These are phyloP conservation scores for Lotmaria passim DNA, from an alignment of 208 protist genomes.

Conservation along the genomic window DNA sequence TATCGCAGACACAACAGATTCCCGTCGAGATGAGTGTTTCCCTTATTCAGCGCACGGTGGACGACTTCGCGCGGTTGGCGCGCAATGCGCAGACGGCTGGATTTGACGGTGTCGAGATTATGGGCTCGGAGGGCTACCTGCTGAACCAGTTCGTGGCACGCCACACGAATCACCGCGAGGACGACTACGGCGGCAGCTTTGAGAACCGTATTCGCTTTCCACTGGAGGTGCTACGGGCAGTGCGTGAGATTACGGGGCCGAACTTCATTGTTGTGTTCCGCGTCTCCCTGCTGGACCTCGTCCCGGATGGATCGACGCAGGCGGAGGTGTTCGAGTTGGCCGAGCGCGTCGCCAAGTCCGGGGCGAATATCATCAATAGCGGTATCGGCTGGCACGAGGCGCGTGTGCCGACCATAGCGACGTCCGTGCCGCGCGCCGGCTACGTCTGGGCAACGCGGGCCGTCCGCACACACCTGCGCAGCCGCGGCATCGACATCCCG, in stretches of 20 bases:
- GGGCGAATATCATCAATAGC: conserved; percentile 93
- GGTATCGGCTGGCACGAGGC: conserved; percentile 96
- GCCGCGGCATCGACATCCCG: conserved; percentile 59
- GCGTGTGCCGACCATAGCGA: conserved; percentile 92
- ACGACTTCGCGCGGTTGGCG: conserved; percentile 83
- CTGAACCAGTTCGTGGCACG: conserved; percentile 93
- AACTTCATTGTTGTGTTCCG: conserved; percentile 93
- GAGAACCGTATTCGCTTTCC: conserved; percentile 87
- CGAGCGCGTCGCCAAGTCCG: conserved; percentile 66
- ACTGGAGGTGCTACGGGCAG: conserved; percentile 80
- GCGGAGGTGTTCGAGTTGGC: conserved; percentile 83
- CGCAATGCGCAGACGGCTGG: conserved; percentile 89
- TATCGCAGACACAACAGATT: conserved; percentile 59
- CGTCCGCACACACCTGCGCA: conserved; percentile 54
- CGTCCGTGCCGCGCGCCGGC: conserved; percentile 85
- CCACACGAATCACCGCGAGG: conserved; percentile 88
- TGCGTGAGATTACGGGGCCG: conserved; percentile 49
- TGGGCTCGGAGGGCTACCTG: conserved; percentile 93
- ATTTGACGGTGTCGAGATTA: conserved; percentile 96
- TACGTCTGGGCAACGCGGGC: conserved; percentile 82
- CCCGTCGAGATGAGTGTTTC: conserved; percentile 67
- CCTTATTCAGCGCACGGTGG: conserved; percentile 81
- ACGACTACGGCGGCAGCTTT: conserved; percentile 82
- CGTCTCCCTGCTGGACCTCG: conserved; percentile 93
- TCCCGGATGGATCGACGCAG: conserved; percentile 83